phyloP scores from a whole-genome alignment of 2,329 filamentous ascomycete genomes.

The Mycocentrospora acerina region DNA sequence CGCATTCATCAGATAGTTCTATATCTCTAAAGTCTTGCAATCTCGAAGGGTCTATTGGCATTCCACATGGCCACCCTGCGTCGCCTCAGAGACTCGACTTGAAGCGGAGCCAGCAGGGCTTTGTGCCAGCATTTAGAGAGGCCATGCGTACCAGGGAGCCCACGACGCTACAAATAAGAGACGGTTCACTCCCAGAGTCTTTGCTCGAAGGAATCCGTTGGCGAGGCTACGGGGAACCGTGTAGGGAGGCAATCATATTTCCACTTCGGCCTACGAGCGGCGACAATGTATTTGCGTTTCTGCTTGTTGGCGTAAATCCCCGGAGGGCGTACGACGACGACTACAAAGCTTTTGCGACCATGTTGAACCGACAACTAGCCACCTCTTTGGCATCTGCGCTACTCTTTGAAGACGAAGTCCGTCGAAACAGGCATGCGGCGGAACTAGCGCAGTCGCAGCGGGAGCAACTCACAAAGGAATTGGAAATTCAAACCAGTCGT shows the following conservation, averaged over 20 bases:
- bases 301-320: slow-evolving; percentile 36
- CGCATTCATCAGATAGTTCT: slow-evolving; percentile 29
- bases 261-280: slow-evolving; percentile 34
- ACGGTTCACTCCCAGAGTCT: slow-evolving; percentile 29
- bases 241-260: slow-evolving; percentile 36
- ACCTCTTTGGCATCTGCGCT: slow-evolving; percentile 38
- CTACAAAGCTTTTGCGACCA: slow-evolving; percentile 31
- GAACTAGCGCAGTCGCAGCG: slow-evolving; percentile 31
- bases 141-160: slow-evolving; percentile 38
- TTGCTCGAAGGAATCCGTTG: slow-evolving; percentile 32
- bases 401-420: slow-evolving; percentile 37
- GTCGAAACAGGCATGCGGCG: slow-evolving; percentile 24
- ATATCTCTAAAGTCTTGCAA: slow-evolving; percentile 31
- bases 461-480: slow-evolving; percentile 28
- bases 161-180: slow-evolving; percentile 24
- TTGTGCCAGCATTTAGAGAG: slow-evolving; percentile 35
- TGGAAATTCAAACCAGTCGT: slow-evolving; percentile 33
- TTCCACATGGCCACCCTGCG: slow-evolving; percentile 32
- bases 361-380: slow-evolving; percentile 36
- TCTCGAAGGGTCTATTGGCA: slow-evolving; percentile 36
- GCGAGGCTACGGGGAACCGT: slow-evolving; percentile 37
- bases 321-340: slow-evolving; percentile 37
- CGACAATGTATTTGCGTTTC: slow-evolving; percentile 34
- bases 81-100: slow-evolving; percentile 30
- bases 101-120: slow-evolving; percentile 30